phyloP scores from a whole-genome alignment of 345 rosid genomes.

The Pistacia atlantica region DNA sequence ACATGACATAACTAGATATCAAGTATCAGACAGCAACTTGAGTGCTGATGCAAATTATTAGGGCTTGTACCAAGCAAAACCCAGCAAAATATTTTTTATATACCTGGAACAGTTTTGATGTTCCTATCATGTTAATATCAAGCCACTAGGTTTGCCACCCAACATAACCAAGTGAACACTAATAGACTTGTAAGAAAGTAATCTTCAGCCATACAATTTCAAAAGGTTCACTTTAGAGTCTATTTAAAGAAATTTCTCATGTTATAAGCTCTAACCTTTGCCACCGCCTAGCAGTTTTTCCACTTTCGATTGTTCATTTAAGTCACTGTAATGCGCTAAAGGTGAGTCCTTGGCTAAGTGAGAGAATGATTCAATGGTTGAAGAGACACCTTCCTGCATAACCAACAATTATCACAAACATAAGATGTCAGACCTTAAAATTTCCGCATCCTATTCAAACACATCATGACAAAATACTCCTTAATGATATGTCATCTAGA shows the following conservation, averaged over 20 bases:
- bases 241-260: conserved; percentile 7
- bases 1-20: background rate
- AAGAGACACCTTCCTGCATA: conserved; percentile 46
- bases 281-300: conserved; percentile 83
- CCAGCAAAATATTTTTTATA: too few species aligned
- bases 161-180: background rate
- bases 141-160: background rate
- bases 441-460: background rate
- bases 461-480: conserved; percentile 6
- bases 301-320: conserved; percentile 56
- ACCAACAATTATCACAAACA: conserved; percentile 21
- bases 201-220: conserved; percentile 14
- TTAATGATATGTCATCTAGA: background rate
- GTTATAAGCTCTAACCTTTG: conserved; percentile 58
- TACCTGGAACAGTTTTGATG: background rate
- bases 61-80: too few species aligned
- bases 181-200: background rate
- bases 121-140: background rate
- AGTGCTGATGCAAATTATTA: too few species aligned
- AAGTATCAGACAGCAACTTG: background rate
- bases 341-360: conserved; percentile 50
- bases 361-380: conserved; percentile 65
- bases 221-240: background rate
- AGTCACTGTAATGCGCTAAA: conserved; percentile 30
- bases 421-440: conserved; percentile 9